Evolutionary conservation across 2,329 filamentous ascomycete genomes (phyloP).

Genomic region (Emmonsiellopsis sp.): DNA sequence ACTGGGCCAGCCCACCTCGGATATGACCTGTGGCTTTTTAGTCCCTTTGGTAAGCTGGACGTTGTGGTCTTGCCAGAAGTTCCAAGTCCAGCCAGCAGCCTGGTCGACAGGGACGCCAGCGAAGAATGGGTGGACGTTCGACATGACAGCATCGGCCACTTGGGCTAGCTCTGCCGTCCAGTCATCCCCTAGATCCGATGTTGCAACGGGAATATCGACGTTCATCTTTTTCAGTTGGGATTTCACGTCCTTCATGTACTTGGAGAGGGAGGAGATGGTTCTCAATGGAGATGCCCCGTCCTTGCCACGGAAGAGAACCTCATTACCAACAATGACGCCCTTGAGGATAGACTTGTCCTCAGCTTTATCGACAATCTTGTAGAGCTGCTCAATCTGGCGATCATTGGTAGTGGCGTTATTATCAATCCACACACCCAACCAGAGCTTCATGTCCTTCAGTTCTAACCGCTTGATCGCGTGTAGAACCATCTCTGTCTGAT

Average conservation of each 20-base stretch:
- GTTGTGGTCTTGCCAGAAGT: conserved; percentile 69
- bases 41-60: conserved; percentile 51
- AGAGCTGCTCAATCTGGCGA: conserved; percentile 76
- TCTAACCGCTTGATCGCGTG: conserved; percentile 68
- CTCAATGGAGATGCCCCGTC: conserved; percentile 43
- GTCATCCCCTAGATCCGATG: conserved; percentile 79
- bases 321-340: conserved; percentile 55
- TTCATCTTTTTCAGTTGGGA: conserved; percentile 59
- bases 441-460: conserved; percentile 70
- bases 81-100: conserved; percentile 71
- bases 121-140: conserved; percentile 96
- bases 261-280: conserved; percentile 53
- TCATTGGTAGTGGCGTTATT: conserved; percentile 71
- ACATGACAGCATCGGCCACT: conserved; percentile 81
- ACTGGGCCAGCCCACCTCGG: conserved; percentile 86
- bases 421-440: conserved; percentile 92
- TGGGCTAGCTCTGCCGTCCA: conserved; percentile 64
- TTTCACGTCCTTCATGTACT: conserved; percentile 58
- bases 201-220: conserved; percentile 68
- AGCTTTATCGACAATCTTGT: conserved; percentile 59
- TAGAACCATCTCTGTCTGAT: conserved; percentile 89
- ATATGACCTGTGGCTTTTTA: conserved; percentile 66
- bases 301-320: conserved; percentile 48
- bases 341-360: conserved; percentile 42
- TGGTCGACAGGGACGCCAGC: conserved; percentile 59